A percentile compares a stretch with the other conserved stretches of the same genome.
These are phyloP conservation scores for Suillus occidentalis DNA, from an alignment of 768 basidiomycete genomes.

Conservation along the genomic window DNA sequence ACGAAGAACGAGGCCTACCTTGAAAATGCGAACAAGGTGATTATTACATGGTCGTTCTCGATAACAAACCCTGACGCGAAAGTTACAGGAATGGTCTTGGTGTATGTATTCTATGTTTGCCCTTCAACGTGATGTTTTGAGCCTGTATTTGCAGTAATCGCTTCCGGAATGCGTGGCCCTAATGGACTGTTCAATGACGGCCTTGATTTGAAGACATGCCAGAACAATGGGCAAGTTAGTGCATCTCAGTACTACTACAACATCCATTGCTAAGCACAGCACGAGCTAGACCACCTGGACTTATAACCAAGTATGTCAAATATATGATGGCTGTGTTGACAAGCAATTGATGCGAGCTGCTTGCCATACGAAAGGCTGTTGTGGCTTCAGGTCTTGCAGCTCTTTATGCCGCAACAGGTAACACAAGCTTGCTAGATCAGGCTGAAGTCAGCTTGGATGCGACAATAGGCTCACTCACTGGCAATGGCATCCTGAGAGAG, in stretches of 20 bases:
- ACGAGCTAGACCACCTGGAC: conserved; percentile 52
- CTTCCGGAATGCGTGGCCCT: conserved; percentile 29
- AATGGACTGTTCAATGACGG: conserved; percentile 34
- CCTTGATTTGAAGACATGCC: conserved; percentile 21
- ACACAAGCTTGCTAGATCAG: conserved; percentile 41
- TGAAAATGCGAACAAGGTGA: conserved; percentile 48
- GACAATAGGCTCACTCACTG: conserved; percentile 42
- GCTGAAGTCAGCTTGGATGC: conserved; percentile 56
- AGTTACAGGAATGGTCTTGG: conserved; percentile 27
- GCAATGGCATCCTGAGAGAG: conserved; percentile 45
- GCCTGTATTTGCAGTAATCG: conserved; percentile 18
- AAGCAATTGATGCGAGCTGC: background rate
- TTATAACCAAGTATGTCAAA: conserved; percentile 50
- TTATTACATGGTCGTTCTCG: background rate
- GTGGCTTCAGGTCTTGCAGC: conserved; percentile 53
- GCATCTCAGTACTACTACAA: background rate
- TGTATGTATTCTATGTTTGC: conserved; percentile 19
- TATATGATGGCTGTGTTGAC: background rate
- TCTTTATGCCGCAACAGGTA: conserved; percentile 41
- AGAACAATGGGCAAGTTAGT: conserved; percentile 28
- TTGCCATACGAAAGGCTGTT: conserved; percentile 40
- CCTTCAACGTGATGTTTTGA: background rate
- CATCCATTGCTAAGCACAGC: background rate
- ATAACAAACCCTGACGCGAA: background rate
- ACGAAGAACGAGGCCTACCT: conserved; percentile 41